Evolutionary conservation across 257 asterid species (phyloP), one percentile per base, ranked within the genome.

Genomic region (Fraxinus quadrangulata): DNA sequence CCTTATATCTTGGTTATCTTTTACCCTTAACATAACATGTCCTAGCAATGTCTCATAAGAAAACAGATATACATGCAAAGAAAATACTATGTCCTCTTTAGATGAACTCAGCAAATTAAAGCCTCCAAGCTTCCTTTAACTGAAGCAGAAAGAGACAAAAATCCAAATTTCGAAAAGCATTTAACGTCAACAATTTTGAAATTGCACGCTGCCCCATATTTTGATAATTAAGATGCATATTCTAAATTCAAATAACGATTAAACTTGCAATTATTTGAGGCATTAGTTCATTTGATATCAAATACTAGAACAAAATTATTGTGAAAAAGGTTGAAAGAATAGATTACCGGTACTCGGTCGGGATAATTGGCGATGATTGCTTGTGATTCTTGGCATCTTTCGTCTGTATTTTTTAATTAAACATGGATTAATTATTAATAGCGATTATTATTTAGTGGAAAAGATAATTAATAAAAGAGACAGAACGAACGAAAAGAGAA

Each of bases 361-460:
- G 98, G 98, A 77, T 92, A 92, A 79, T 88, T 92, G 80, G 96
- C 91, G 56, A 90, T 88, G 80, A 94, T 94, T 5, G 90, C 97
- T 71, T 82, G 90, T 10, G 98, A 94, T 84, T 94, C 98, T 54
- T 76, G 69, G 72, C 82, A 73, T 70, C 98, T 83, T 81, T 92
- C 93, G 31, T 88, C 98, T 94, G 94, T 71, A 75, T 76, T 37
- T 67, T 1, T 28, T 13, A 36, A 14, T 0, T 2, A 30, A 47
- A 47, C 59, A 47, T 1, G 59, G n/a, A 14, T 47, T 4, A 16
- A 47, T 17, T 34, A 73, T 10, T 49, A 21, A 71, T 3, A 30
- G 19, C 71, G n/a, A 47, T 37, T 24, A 67, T 51, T 12, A 47
- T 14, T 14, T 12, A 17, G 1, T 21, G 1, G 6, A 2, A 73